Conservation (phyloP, 768 basidiomycete genomes). For the Lentinula edodes region DNA sequence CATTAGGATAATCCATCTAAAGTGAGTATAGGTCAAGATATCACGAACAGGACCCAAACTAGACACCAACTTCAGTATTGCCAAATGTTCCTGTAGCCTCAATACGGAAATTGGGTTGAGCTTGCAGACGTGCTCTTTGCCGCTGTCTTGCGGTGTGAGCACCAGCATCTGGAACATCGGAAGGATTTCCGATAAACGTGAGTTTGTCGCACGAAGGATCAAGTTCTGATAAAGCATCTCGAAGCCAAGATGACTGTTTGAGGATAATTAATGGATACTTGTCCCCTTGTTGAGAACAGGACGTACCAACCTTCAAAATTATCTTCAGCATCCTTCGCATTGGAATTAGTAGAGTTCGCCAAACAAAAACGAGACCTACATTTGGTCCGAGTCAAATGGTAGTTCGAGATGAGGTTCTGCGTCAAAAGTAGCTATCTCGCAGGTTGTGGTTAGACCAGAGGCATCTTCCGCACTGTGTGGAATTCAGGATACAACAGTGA, state of each 20-base stretch:
- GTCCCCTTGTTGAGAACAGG: background rate
- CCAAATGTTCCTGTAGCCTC: constrained; percentile 80
- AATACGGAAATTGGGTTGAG: constrained; percentile 72
- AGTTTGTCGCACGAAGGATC: constrained; percentile 85
- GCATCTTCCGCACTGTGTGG: constrained; percentile 65
- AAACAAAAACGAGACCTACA: constrained; percentile 32
- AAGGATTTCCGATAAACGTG: constrained; percentile 76
- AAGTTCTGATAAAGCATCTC: constrained; percentile 87
- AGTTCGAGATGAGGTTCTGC: constrained; percentile 79
- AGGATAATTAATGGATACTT: background rate
- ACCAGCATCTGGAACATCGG: constrained; percentile 19
- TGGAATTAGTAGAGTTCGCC: background rate
- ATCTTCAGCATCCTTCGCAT: constrained; percentile 61
- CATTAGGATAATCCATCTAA: constrained; percentile 95
- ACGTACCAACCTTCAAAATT: constrained; percentile 65
- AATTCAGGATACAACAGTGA: background rate
- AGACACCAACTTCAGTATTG: constrained; percentile 62
- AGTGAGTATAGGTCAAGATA: background rate
- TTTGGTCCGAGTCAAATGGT: constrained; percentile 63
- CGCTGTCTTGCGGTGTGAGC: constrained; percentile 18
- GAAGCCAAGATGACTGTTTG: constrained; percentile 79
- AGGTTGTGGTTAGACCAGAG: constrained; percentile 77
- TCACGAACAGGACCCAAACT: background rate
- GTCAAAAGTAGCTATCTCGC: constrained; percentile 82
- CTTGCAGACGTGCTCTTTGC: constrained; percentile 16